These are phyloP conservation scores for Pseudocercospora vitis DNA, from an alignment of 2,329 filamentous ascomycete species.

Conservation along the genomic window DNA sequence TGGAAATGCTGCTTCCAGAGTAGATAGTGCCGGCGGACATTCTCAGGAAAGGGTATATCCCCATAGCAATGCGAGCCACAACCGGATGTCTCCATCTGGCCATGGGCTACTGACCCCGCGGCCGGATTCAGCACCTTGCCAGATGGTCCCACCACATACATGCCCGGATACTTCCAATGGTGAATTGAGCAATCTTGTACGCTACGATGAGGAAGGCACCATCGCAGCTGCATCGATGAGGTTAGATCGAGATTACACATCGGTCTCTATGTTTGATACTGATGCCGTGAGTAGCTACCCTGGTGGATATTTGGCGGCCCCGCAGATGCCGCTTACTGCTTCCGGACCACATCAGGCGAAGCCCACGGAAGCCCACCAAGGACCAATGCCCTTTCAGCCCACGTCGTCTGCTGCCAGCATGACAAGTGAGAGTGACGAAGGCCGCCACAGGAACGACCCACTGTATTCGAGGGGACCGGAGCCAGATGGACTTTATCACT, in stretches of 20 bases:
- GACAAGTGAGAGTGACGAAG: constrained; percentile 34
- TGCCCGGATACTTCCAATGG: constrained; percentile 20
- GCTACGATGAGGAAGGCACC: constrained; percentile 31
- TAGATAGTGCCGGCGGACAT: constrained; percentile 21
- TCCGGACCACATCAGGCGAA: background rate
- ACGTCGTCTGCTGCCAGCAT: constrained; percentile 18
- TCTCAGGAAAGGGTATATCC: constrained; percentile 7
- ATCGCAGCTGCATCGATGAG: constrained; percentile 21
- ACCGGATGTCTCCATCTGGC: constrained; percentile 11
- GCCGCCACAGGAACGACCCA: constrained; percentile 54
- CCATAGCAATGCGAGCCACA: background rate
- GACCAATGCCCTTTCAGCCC: constrained; percentile 12
- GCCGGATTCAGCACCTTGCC: constrained; percentile 18
- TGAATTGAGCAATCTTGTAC: constrained; percentile 33
- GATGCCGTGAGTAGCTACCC: constrained; percentile 24
- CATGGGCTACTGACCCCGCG: constrained; percentile 20
- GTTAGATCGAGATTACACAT: constrained; percentile 24
- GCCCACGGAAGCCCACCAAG: constrained; percentile 12
- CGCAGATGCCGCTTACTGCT: background rate
- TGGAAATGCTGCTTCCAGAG: constrained; percentile 18
- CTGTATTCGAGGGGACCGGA: constrained; percentile 68
- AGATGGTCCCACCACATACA: background rate
- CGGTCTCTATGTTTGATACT: constrained; percentile 16
- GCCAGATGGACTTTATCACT: constrained; percentile 84
- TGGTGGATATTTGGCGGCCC: constrained; percentile 9